Evolutionary conservation across 805 yeast species (phyloP).

Genomic region (Suhomyces xylopsoci): DNA sequence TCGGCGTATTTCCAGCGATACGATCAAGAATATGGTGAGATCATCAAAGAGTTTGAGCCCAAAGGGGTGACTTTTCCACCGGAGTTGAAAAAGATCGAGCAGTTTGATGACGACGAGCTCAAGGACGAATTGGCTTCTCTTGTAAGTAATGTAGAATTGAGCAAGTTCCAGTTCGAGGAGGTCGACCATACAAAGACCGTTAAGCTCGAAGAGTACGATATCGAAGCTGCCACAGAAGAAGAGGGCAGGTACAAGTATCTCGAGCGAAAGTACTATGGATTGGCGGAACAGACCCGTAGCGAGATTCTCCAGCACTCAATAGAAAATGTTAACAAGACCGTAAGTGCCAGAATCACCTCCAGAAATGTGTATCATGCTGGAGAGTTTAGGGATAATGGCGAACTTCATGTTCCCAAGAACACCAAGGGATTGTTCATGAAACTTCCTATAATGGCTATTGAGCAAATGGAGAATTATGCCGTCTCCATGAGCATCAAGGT

Average conservation of each 20-base stretch:
- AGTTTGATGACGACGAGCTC: constrained; percentile 7
- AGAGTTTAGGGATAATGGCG: constrained; percentile 26
- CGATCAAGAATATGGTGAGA: constrained; percentile 31
- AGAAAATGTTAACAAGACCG: constrained; percentile 23
- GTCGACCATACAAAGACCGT: not conserved
- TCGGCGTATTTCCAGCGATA: constrained; percentile 61
- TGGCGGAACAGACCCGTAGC: constrained; percentile 36
- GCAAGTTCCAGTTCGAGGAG: constrained; percentile 7
- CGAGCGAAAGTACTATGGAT: constrained; percentile 29
- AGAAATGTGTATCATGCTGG: constrained; percentile 15
- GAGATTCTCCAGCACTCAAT: constrained; percentile 31
- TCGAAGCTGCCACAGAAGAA: not conserved
- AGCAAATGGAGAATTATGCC: constrained; percentile 12
- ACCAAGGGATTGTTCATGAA: constrained; percentile 30
- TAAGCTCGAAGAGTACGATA: constrained; percentile 3
- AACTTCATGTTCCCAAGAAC: constrained; percentile 27
- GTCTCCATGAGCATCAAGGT: constrained; percentile 19
- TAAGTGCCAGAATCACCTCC: constrained; percentile 20
- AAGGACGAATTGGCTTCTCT: constrained; percentile 22
- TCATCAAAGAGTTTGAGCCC: constrained; percentile 16
- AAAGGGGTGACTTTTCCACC: constrained; percentile 1
- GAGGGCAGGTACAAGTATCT: constrained; percentile 16
- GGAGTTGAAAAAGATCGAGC: constrained; percentile 5
- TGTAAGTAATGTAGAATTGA: constrained; percentile 14
- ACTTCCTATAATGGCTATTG: constrained; percentile 26